These are phyloP conservation scores for Diospyros lotus DNA, from an alignment of 148 eudicot species.

Conservation along the genomic window DNA sequence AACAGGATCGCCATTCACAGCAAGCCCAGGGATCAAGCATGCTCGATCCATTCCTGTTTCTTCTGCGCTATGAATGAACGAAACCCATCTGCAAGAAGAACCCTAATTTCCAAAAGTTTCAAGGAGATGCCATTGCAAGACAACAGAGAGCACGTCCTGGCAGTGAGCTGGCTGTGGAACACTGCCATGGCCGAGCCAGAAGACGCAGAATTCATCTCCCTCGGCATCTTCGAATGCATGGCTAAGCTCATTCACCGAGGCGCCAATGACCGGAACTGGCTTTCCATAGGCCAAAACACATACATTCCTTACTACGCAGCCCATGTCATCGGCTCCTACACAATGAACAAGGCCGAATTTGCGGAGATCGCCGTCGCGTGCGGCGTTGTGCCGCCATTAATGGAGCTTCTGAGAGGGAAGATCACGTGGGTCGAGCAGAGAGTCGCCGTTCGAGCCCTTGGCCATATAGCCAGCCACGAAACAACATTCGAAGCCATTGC, in stretches of 20 bases:
- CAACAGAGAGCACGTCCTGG: slow-evolving; percentile 50
- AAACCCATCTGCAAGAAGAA: slow-evolving; percentile 33
- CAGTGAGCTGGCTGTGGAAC: slow-evolving; percentile 59
- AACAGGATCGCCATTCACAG: neutral
- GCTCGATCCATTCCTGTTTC: slow-evolving; percentile 47
- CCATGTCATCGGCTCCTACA: slow-evolving; percentile 74
- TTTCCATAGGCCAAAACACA: slow-evolving; percentile 51
- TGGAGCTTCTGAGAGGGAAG: slow-evolving; percentile 63
- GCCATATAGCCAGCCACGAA: slow-evolving; percentile 68
- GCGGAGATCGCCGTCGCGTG: slow-evolving; percentile 49
- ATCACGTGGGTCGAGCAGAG: slow-evolving; percentile 80
- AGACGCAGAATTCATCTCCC: slow-evolving; percentile 53
- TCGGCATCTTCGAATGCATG: slow-evolving; percentile 71
- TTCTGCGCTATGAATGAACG: slow-evolving; percentile 68
- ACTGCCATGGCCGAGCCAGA: slow-evolving; percentile 64
- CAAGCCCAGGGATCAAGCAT: slow-evolving; percentile 11
- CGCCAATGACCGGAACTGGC: slow-evolving; percentile 48
- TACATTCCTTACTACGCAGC: slow-evolving; percentile 84
- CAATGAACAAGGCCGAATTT: slow-evolving; percentile 49
- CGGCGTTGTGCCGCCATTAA: slow-evolving; percentile 57
- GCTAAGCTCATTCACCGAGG: slow-evolving; percentile 45
- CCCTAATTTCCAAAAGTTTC: slow-evolving; percentile 39
- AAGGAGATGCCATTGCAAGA: slow-evolving; percentile 34
- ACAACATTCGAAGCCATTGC: slow-evolving; percentile 42
- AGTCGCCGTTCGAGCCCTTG: slow-evolving; percentile 74